A percentile compares a stretch with the other conserved stretches of the same genome.
These are phyloP conservation scores for Marchantia polymorpha DNA, from an alignment of 225 moss, liverwort and hornwort species.

Conservation along the genomic window DNA sequence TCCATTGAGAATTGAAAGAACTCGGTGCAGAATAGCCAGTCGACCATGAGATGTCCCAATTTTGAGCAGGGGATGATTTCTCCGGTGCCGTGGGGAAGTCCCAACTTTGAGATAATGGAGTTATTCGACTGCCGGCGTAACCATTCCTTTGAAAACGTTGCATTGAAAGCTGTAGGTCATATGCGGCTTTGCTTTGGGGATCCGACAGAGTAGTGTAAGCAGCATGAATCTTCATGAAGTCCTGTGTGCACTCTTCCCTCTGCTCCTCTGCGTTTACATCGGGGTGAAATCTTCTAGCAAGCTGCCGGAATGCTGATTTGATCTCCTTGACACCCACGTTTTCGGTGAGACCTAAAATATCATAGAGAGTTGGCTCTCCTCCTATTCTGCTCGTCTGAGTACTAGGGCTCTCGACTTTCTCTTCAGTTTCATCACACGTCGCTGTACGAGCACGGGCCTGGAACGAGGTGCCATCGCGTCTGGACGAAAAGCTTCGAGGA, in stretches of 20 bases:
- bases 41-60: slow-evolving; percentile 1
- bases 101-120: slow-evolving; percentile 40
- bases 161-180: slow-evolving; percentile 56
- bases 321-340: slow-evolving; percentile 55
- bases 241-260: slow-evolving; percentile 46
- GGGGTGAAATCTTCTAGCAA: slow-evolving; percentile 55
- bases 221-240: slow-evolving; percentile 48
- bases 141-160: slow-evolving; percentile 44
- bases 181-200: slow-evolving; percentile 46
- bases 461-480: not conserved
- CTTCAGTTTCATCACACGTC: not conserved
- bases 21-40: slow-evolving; percentile 18
- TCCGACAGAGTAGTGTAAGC: slow-evolving; percentile 57
- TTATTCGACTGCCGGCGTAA: slow-evolving; percentile 29
- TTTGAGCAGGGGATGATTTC: not conserved
- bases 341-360: slow-evolving; percentile 45
- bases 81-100: slow-evolving; percentile 18
- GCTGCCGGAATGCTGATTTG: slow-evolving; percentile 54
- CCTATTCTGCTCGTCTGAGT: not conserved
- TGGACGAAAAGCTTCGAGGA: not conserved
- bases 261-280: slow-evolving; percentile 53
- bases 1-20: slow-evolving; percentile 39
- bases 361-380: slow-evolving; percentile 38
- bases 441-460: slow-evolving; percentile 9
- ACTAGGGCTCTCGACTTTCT: not conserved